phyloP scores from a whole-genome alignment of 805 yeast species.

The Candida nanaspora region DNA sequence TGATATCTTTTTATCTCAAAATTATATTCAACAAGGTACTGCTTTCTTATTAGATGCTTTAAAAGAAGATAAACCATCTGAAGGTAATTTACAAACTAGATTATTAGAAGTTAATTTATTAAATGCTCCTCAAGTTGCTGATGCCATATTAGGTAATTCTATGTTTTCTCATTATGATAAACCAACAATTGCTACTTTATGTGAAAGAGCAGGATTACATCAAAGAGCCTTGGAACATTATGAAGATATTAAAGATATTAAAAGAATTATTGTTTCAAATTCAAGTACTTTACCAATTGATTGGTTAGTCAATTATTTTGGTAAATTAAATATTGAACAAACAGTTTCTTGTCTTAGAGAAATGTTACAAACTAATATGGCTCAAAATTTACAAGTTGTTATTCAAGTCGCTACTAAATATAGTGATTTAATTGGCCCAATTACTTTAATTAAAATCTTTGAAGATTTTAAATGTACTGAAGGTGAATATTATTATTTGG shows the following conservation, averaged over 20 bases:
- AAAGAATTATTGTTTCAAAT: slow-evolving; percentile 79
- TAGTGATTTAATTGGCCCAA: slow-evolving; percentile 87
- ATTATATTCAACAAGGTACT: slow-evolving; percentile 94
- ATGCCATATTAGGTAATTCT: slow-evolving; percentile 91
- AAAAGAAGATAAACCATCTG: slow-evolving; percentile 88
- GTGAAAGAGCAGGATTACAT: slow-evolving; percentile 93
- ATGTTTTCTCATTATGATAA: slow-evolving; percentile 96
- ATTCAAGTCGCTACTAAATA: slow-evolving; percentile 96
- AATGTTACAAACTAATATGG: slow-evolving; percentile 70
- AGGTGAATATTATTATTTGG: slow-evolving; percentile 90
- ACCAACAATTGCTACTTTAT: slow-evolving; percentile 82
- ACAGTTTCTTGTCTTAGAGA: slow-evolving; percentile 81
- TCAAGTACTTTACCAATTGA: slow-evolving; percentile 81
- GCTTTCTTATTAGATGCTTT: slow-evolving; percentile 93
- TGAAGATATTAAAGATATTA: slow-evolving; percentile 90
- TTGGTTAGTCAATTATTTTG: slow-evolving; percentile 90
- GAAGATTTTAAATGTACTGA: slow-evolving; percentile 90
- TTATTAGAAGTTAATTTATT: slow-evolving; percentile 85
- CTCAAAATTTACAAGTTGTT: slow-evolving; percentile 85
- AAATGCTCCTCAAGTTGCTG: slow-evolving; percentile 99
- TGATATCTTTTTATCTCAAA: slow-evolving; percentile 91
- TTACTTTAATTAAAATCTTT: slow-evolving; percentile 77
- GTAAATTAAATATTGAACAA: slow-evolving; percentile 91
- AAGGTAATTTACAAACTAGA: slow-evolving; percentile 93
- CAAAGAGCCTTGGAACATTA: slow-evolving; percentile 96